Percentiles rank a stretch among this genome's conserved stretches.
phyloP scores from a whole-genome alignment of 2,329 filamentous ascomycete genomes.

The Fusarium napiforme region DNA sequence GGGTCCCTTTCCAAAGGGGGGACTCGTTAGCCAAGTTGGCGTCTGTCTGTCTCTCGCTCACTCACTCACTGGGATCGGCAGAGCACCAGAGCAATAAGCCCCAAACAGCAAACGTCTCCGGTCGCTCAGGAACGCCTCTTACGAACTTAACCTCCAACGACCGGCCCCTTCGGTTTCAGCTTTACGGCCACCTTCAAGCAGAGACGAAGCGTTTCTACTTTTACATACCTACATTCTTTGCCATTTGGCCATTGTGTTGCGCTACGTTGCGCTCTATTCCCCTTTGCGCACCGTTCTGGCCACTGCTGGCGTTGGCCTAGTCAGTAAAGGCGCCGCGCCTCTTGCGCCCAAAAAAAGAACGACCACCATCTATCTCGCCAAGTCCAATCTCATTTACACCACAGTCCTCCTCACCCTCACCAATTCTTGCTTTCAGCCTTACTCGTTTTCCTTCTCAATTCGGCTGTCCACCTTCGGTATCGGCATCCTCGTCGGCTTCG shows the following conservation, averaged over 20 bases:
- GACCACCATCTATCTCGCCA: conserved; percentile 4
- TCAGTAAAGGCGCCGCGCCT: conserved; percentile 27
- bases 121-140: conserved; percentile 31
- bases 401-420: conserved; percentile 21
- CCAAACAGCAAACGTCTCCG: conserved; percentile 27
- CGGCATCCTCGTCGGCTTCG: not conserved
- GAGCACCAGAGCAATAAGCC: conserved; percentile 4
- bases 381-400: conserved; percentile 32
- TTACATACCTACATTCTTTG: not conserved
- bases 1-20: conserved; percentile 1
- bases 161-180: conserved; percentile 24
- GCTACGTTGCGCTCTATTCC: conserved; percentile 12
- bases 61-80: conserved; percentile 4
- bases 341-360: conserved; percentile 9
- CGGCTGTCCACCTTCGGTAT: not conserved
- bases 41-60: not conserved
- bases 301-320: conserved; percentile 37
- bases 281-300: conserved; percentile 33
- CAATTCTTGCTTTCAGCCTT: conserved; percentile 13
- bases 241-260: conserved; percentile 10
- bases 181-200: conserved; percentile 12
- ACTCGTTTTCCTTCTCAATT: conserved; percentile 8
- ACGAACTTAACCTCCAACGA: conserved; percentile 27
- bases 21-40: not conserved
- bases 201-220: not conserved